A percentile compares a stretch with the other conserved stretches of the same genome.
phyloP scores from a whole-genome alignment of 805 yeast species.

The Metschnikowia gruessii region DNA sequence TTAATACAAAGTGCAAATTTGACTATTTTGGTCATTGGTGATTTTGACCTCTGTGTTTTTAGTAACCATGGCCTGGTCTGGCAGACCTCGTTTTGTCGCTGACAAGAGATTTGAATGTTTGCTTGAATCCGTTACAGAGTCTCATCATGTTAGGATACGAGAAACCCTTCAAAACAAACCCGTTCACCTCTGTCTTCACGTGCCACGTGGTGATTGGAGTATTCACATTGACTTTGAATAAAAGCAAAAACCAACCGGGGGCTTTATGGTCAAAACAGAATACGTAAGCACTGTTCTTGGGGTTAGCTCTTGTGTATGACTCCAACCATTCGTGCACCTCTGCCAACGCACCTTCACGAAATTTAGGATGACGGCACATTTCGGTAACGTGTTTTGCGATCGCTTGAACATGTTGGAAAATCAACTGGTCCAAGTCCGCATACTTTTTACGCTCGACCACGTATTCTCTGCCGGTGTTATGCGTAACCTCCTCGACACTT shows the following conservation, averaged over 20 bases:
- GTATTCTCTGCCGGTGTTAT: constrained; percentile 55
- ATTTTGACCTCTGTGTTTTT: background rate
- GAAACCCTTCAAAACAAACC: constrained; percentile 74
- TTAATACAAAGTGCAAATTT: background rate
- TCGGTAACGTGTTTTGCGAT: constrained; percentile 80
- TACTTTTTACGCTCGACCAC: constrained; percentile 70
- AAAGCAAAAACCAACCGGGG: constrained; percentile 90
- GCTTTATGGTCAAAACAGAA: constrained; percentile 86
- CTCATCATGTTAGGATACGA: constrained; percentile 86
- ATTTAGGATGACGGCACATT: constrained; percentile 84
- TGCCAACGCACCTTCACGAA: constrained; percentile 70
- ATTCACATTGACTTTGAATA: constrained; percentile 76
- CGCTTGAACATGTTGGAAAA: constrained; percentile 81
- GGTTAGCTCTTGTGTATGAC: constrained; percentile 86
- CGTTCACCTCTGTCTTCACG: constrained; percentile 85
- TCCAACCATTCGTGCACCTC: constrained; percentile 87
- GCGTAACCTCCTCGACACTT: constrained; percentile 74
- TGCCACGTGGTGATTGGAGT: constrained; percentile 80
- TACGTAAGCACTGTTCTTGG: constrained; percentile 83
- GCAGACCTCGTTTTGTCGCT: constrained; percentile 19
- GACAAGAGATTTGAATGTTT: constrained; percentile 42
- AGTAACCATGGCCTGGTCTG: constrained; percentile 17
- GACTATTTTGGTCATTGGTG: background rate
- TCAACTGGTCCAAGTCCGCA: constrained; percentile 89
- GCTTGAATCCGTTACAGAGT: constrained; percentile 94